Evolutionary conservation across 164 flowering plant species (phyloP), one percentile per base, ranked within the genome.

Genomic region (Liquidambar formosana): DNA sequence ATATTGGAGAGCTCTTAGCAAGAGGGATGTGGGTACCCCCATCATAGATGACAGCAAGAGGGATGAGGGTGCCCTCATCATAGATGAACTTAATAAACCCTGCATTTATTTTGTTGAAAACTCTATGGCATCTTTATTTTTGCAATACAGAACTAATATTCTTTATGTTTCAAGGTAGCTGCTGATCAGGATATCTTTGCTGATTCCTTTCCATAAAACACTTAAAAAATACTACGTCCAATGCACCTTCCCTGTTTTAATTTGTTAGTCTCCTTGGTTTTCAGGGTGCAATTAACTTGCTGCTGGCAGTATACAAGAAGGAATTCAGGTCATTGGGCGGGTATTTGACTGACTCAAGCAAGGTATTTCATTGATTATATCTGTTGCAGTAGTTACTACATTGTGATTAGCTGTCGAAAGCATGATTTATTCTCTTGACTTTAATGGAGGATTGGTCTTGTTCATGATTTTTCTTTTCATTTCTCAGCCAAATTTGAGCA

Each of bases 211-310:
- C 19, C 54, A 5, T 1, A 10, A 19, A 19, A 51, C 54, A 51
- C 9, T 51, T 16, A 18, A 51, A 19, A 10, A 54, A 8, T 54
- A 19, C 22, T 54, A 2, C 3, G 58, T 23, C 16, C 18, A 6
- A 1, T 59, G 15, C 33, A 18, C 43, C 60, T 48, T 67, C 60
- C 16, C 8, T 28, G 38, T 27, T 51, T 61, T 51, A 43, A 14
- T n/a, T 13, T 28, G 47, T 22, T 47, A 27, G 51, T 23, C 10
- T 47, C 22, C 19, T 63, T 69, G 66, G 57, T 72, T 59, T 64
- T 60, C 67, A 94, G 99, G 99, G 99, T 71, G 99, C 99, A 11
- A 88, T 94, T 56, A 92, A 94, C 79, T 83, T 94, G 83, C 80
- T 94, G 60, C 67, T 94, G 75, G 92, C 99, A 47, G 90, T 94